Base-by-base conservation (phyloP, 768 basidiomycete species). In the Nevesoporus exiguus region DNA sequence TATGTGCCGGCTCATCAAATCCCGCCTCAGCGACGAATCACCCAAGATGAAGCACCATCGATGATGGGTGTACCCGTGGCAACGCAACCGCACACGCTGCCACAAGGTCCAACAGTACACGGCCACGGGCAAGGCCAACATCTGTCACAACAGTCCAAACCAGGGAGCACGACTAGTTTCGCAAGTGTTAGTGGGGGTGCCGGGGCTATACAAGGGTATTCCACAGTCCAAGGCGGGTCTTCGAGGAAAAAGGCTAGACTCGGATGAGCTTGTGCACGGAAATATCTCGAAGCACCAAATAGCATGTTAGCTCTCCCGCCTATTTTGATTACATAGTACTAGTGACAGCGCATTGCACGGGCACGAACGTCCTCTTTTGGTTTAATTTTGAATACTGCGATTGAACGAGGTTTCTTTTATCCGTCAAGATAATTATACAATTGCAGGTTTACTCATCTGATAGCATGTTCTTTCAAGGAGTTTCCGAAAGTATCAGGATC, bases 1-100 rank as follows among this genome's bases (percentile, higher is more conserved):
- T 75, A 79, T 3, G 77, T 87, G 19, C 76, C 78, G 0, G 64
- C 80, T 1, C 77, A 81, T 48, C 87, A 91, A 58, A 78, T 85
- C 13, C 95, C 94, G 31, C 95, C 95, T 0, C 85, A 85, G 37
- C 78, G 94, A 29, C 83, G 93, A 39, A 95, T 98, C 48, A 90
- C 93, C 2, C 88, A 93, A 64, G 96, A 98, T 66, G 94, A 98
- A 36, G 90, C 88, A 7, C 88, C 90, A 0, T 89, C 87, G 0
- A 90, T 91, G 89, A 82, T 91, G 73, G 85, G 85, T 24, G 67
- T 82, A 19, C 81, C 82, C 19, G 73, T 70, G 3, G 78, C 76
- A 47, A 78, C 77, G 17, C 71, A 71, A 55, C 64, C 70, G 29
- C 76, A 75, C 30, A 74, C 73, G 7, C 77, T 72, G 46, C 71